These are phyloP conservation scores for Prototheca cutis DNA, from an alignment of 163 green algal genomes.

Conservation along the genomic window DNA sequence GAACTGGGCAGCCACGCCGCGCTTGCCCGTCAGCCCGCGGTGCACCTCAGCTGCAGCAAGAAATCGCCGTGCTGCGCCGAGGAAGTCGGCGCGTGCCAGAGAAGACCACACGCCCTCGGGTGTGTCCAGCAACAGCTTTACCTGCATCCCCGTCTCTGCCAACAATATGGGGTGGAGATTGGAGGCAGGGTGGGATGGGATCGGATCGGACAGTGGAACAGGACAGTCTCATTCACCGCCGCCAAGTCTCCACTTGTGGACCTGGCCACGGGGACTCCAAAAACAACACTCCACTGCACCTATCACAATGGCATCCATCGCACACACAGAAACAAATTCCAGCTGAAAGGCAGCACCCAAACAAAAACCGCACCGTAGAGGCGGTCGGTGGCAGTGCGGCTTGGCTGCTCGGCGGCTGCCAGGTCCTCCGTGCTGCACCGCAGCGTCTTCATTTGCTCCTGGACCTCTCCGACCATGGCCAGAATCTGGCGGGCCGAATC, in stretches of 20 bases:
- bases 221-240: too few species aligned
- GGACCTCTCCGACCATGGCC: slow-evolving; percentile 51
- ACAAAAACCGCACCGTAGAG: slow-evolving; percentile 14
- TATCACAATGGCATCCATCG: too few species aligned
- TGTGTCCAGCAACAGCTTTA: slow-evolving; percentile 96
- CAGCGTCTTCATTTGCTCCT: slow-evolving; percentile 28
- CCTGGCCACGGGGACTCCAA: too few species aligned
- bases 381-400: slow-evolving; percentile 1
- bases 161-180: background rate
- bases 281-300: too few species aligned
- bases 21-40: slow-evolving; percentile 38
- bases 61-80: slow-evolving; percentile 67
- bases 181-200: background rate
- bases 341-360: background rate
- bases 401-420: background rate
- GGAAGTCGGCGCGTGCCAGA: slow-evolving; percentile 67
- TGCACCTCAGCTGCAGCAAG: slow-evolving; percentile 67
- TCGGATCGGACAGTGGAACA: background rate
- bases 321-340: background rate
- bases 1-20: slow-evolving; percentile 41
- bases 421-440: background rate
- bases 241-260: too few species aligned
- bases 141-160: slow-evolving; percentile 48
- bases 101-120: slow-evolving; percentile 89
- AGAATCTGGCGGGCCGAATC: slow-evolving; percentile 56